Conservation (phyloP, 2,329 filamentous ascomycete genomes). For the Metarhizium guizhouense region DNA sequence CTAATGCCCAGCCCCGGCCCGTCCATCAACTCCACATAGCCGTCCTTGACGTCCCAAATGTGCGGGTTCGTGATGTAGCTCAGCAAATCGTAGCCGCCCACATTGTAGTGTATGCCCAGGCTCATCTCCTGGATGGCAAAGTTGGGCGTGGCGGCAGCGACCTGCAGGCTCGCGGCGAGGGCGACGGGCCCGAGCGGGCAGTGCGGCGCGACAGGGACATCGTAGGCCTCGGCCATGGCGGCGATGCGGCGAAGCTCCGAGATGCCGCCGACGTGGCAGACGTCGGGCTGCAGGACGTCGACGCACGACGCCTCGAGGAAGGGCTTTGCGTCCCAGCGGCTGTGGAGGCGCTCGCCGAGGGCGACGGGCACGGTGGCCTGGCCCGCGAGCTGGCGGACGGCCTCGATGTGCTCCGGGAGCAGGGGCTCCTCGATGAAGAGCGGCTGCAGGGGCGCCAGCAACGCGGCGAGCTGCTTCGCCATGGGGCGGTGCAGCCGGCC, state of each 20-base stretch:
- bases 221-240: constrained; percentile 14
- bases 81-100: constrained; percentile 55
- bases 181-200: no score
- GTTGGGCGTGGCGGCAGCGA: no score
- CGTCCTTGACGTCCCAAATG: constrained; percentile 58
- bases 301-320: constrained; percentile 61
- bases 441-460: constrained; percentile 57
- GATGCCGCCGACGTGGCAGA: constrained; percentile 63
- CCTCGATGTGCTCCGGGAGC: constrained; percentile 57
- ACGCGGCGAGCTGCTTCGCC: constrained; percentile 23
- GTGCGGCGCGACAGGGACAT: constrained; percentile 31
- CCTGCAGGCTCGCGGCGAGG: no score
- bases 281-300: constrained; percentile 66
- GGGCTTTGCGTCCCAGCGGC: constrained; percentile 20
- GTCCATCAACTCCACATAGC: constrained; percentile 30
- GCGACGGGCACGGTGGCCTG: no score
- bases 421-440: constrained; percentile 55
- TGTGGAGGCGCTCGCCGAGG: no score
- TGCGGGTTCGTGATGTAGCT: constrained; percentile 57
- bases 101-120: no score
- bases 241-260: constrained; percentile 63
- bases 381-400: constrained; percentile 27
- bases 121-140: no score
- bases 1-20: no score
- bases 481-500: no score